Evolutionary conservation across 805 yeast species (phyloP), one percentile per base, ranked within the genome.

Genomic region (Yarrowia deformans): DNA sequence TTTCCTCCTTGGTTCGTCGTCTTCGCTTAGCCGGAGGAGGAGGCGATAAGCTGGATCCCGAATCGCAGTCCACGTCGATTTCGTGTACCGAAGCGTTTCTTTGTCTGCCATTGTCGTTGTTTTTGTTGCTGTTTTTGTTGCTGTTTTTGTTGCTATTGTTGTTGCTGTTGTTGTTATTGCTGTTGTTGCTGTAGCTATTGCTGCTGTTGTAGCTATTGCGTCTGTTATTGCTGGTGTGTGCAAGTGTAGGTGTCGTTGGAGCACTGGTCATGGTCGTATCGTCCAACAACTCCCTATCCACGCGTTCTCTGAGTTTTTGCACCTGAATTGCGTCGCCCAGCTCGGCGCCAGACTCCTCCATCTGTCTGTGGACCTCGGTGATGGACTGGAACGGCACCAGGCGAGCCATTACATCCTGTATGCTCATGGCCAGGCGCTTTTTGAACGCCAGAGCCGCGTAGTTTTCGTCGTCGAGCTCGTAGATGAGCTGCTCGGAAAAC

Each of bases 361-460:
- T 23, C 3, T 23, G 43, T 3, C 23, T 10, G 34, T 23, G 29
- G 19, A 55, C 39, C 10, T 40, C 61, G 3, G 34, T 23, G 9
- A 55, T 7, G 10, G 46, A 23, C 46, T 39, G 45, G 8, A 55
- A 39, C 19, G 61, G 61, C 16, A 55, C 4, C 6, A 55, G 13
- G 0, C 35, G n/a, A 4, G 35, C 19, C 14, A 55, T 9, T 5
- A 32, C 19, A 19, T 5, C 14, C 10, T 55, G 37, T n/a, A 55
- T 7, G 46, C 61, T 29, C 61, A 55, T 23, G 4, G 37, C 2
- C 7, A 55, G 61, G 9, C 61, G 61, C 8, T 55, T 55, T 18
- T 40, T 55, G 46, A 55, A 55, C 45, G 61, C 61, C 46, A 55
- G 14, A 19, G 61, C 35, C 23, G 61, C 61, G 46, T 55, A 55